Evolutionary conservation across 495 filamentous ascomycete genomes (phyloP), one percentile per base, ranked within the genome.

Genomic region (Penicillium flavigenum): DNA sequence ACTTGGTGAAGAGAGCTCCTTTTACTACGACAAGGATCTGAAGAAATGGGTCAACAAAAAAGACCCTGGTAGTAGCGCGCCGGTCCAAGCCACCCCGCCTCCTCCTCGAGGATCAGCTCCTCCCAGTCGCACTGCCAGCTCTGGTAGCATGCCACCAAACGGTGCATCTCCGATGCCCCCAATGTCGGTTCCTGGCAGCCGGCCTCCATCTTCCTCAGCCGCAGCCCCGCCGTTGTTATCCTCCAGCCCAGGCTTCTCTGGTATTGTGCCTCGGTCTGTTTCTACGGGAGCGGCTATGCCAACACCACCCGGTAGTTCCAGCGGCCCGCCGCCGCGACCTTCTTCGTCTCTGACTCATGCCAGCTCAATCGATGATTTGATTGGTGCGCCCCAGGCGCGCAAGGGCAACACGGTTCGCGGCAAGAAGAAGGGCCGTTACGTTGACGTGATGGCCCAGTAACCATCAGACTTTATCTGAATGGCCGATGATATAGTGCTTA

Each of bases 41-140:
- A 95, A 95, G 79, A 90, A 93, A 67, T 99, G 95, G 95, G 83
- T 99, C 72, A 96, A 99, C 73, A 96, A 97, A 78, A 97, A 97
- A 68, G 87, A 85, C 16, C 76, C 77, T 2, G 72, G 68, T 27
- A 73, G 72, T 50, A 67, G 74, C 12, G 71, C 73, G 14, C 60
- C 74, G 61, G 76, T 85, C 60, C 71, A 79, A 65, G 66, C 82
- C 14, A 74, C 80, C 0, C 77, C 84, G 10, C 79, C 81, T 19
- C 79, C 83, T 49, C 78, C 81, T 5, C 78, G 74, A 58, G 72
- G 70, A 20, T 68, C 76, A 14, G 75, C 74, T 45, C 76, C 77
- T 48, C 71, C 73, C 27, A 77, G 74, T 47, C 64, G 76, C 47
- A 63, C 62, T 38, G 63, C 69, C 12, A 76, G 76, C 62, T 68